Base-by-base conservation (phyloP, 23 red algal genomes). In the Agarophyton chilense region DNA sequence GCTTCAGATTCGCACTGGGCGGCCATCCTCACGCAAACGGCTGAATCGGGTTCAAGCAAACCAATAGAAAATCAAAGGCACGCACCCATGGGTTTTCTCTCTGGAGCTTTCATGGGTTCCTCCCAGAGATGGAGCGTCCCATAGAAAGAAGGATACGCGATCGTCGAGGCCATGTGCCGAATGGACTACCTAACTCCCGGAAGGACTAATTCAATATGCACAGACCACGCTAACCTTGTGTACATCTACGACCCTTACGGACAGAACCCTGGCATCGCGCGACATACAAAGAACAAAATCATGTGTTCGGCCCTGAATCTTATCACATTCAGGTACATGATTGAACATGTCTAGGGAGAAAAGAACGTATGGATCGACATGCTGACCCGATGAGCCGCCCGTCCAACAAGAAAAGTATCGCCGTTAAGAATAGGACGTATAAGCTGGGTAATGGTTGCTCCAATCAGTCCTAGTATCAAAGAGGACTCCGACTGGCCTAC, bases 351-450 rank as follows among this genome's bases (percentile, higher is more conserved):
- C 14, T 56, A 14, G 2, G 80, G 80, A 17, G 57, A 84, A 34
- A 10, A 34, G 9, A 84, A 84, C 19, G 57, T 62, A 10, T 84
- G 80, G 80, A 36, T 56, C 7, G 80, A 84, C 60, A 84, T 84
- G 56, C 38, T 84, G 35, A 84, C 80, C 7, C 6, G 80, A 70
- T 84, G 80, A 56, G 80, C 57, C 0, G 80, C 36, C 6, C 57
- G 40, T 8, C 11, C 33, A 19, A 2, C 10, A 13, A 28, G n/a
- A 26, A 73, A 26, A 8, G 21, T 73, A 6, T 26, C 7, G 7
- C 31, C 44, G 7, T 2, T 6, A 10, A 40, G 0, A 16, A 49
- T 73, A 19, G 32, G 32, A 6, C 39, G 67, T 4, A 19, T 73
- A 8, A 40, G 21, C 8, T 43, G n/a, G 8, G 31, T 73, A 21